Base-by-base conservation (phyloP, 1,284 basidiomycete genomes). In the Ustilago crameri region DNA sequence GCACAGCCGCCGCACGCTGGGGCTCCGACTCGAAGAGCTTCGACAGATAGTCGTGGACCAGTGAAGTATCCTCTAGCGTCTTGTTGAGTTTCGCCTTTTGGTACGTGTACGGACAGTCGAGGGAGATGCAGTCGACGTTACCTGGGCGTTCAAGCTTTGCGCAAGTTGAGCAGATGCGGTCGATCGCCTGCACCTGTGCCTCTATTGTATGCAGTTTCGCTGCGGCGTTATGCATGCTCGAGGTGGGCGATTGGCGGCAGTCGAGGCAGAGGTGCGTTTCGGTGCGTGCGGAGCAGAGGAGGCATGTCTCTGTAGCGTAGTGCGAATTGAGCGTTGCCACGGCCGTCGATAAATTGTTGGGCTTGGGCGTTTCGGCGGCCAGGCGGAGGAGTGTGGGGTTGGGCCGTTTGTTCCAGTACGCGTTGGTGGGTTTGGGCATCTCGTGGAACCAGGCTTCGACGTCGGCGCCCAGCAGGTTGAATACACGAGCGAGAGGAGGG, bases 381-480 rank as follows among this genome's bases (percentile, higher is more conserved):
- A 51, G 53, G 14, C 51, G 44, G 3, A 57, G 46, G 26, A 58
- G 34, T 7, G 61, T 46, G 1, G 53, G 34, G 12, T 60, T 53
- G 18, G 54, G 55, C 15, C 53, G 37, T 18, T 57, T 53, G 52
- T 64, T 56, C 62, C 66, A 62, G 40, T 55, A 48, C 17, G 58
- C 46, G 34, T 64, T 65, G 52, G 59, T 61, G 9, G 65, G 73
- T 65, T 57, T 63, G 20, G 93, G 91, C 92, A 96, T 94, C 43
- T 91, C 90, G 58, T 91, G 88, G 78, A 90, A 97, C 96, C 96
- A 98, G 30, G 86, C 85, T 51, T 88, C 88, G 32, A 97, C 91
- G 78, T 97, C 91, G 4, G 91, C 93, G 7, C 96, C 95, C 30
- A 95, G 87, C 24, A 98, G 88, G 77, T 92, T 94, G 85, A 98